phyloP scores from a whole-genome alignment of 768 basidiomycete genomes.

The Boletus rubroflammeus region DNA sequence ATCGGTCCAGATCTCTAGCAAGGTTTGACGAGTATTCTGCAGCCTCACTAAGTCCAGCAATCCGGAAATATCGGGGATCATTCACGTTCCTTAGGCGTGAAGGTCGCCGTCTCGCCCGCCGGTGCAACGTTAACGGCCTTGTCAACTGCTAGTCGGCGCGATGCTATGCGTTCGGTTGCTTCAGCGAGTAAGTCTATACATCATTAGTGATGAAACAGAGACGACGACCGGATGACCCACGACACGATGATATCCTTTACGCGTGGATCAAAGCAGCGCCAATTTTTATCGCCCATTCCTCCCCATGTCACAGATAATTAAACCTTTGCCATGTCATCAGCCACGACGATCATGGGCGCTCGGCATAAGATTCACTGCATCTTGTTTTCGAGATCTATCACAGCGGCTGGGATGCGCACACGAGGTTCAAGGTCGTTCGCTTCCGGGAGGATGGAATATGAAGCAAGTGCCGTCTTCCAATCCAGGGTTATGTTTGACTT shows the following conservation, averaged over 20 bases:
- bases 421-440: slow-evolving; percentile 13
- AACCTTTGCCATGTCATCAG: background rate
- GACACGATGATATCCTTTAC: background rate
- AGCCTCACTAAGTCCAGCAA: background rate
- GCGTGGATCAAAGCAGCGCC: background rate
- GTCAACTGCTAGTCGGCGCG: too few species aligned
- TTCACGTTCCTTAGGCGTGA: background rate
- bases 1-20: slow-evolving; percentile 1
- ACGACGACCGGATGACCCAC: background rate
- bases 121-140: background rate
- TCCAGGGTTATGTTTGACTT: background rate
- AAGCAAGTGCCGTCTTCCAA: background rate
- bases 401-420: background rate
- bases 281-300: background rate
- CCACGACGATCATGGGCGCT: slow-evolving; percentile 11
- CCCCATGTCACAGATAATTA: background rate
- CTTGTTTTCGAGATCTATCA: background rate
- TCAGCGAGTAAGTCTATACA: background rate
- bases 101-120: background rate
- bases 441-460: background rate
- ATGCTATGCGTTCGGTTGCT: slow-evolving; percentile 3
- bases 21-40: background rate
- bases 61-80: background rate
- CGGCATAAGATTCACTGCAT: background rate
- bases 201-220: background rate